These are phyloP conservation scores for Metschnikowia baotianmanensis DNA, from an alignment of 805 yeast species.

Conservation along the genomic window DNA sequence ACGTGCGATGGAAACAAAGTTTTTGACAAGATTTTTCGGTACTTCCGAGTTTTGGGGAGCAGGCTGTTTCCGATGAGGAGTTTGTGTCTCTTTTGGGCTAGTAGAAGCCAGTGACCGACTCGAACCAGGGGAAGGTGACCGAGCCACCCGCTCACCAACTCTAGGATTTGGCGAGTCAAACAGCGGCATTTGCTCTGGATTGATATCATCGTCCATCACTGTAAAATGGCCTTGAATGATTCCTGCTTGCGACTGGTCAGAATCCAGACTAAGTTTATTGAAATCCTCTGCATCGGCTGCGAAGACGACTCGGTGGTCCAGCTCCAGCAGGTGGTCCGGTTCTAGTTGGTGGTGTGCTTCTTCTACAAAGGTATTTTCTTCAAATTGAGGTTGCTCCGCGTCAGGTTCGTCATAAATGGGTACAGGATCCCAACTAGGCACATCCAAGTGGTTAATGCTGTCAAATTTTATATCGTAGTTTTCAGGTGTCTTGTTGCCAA, in stretches of 20 bases:
- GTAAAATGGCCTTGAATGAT: constrained; percentile 18
- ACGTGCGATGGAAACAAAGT: constrained; percentile 17
- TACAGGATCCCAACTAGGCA: constrained; percentile 17
- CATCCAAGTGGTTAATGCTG: constrained; percentile 13
- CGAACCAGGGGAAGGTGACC: not conserved
- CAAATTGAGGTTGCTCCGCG: not conserved
- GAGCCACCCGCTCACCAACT: not conserved
- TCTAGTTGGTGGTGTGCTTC: not conserved
- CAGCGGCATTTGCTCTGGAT: not conserved
- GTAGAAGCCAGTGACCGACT: too few relatives aligned
- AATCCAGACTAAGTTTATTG: constrained; percentile 5
- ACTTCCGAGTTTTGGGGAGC: not conserved
- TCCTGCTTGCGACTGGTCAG: constrained; percentile 9
- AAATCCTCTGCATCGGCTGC: not conserved
- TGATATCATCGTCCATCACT: constrained; percentile 14
- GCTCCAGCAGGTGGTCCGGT: too few relatives aligned
- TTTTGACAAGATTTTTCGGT: constrained; percentile 9
- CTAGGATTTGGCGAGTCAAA: not conserved
- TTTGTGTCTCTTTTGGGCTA: too few relatives aligned
- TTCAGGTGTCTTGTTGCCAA: constrained; percentile 9
- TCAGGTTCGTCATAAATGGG: constrained; percentile 8
- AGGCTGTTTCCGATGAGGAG: not conserved
- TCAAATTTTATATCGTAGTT: constrained; percentile 12
- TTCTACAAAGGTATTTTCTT: not conserved
- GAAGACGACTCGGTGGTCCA: not conserved